Conservation (phyloP, 495 filamentous ascomycete genomes). For the Penicillium simplicissimum region DNA sequence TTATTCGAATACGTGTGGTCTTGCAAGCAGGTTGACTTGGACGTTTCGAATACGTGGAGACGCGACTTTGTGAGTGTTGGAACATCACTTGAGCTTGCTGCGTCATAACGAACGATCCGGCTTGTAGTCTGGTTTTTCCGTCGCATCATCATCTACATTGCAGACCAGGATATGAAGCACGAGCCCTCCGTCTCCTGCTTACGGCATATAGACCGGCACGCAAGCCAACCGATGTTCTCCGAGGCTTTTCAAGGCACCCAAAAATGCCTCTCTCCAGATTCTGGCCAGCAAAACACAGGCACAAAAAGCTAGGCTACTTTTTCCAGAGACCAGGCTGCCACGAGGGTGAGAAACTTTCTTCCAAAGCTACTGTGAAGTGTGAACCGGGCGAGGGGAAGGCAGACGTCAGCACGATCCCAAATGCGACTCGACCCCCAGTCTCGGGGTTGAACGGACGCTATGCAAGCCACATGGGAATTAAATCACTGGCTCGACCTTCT, state of each 20-base stretch:
- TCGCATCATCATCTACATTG: too few relatives aligned
- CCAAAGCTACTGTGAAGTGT: too few relatives aligned
- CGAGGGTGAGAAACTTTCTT: slow-evolving; percentile 8
- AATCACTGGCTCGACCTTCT: slow-evolving; percentile 21
- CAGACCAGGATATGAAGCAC: slow-evolving; percentile 12
- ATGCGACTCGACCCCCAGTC: slow-evolving; percentile 3
- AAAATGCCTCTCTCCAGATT: neutral
- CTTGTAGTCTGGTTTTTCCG: slow-evolving; percentile 9
- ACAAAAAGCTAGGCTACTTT: neutral
- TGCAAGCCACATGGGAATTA: slow-evolving; percentile 19
- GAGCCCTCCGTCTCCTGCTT: slow-evolving; percentile 7
- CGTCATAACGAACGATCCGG: neutral
- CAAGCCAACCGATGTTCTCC: neutral
- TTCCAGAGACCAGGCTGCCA: neutral
- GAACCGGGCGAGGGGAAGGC: slow-evolving; percentile 1
- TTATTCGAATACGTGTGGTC: neutral
- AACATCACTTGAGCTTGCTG: neutral
- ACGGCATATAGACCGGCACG: neutral
- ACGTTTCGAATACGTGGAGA: neutral
- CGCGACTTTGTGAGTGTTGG: neutral
- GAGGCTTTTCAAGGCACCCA: neutral
- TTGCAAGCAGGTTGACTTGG: neutral
- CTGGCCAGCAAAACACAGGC: neutral
- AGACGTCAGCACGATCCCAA: slow-evolving; percentile 13
- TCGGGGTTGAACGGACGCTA: slow-evolving; percentile 9